Evolutionary conservation across 1,284 basidiomycete genomes (phyloP).

Genomic region (Vanrija sp.): DNA sequence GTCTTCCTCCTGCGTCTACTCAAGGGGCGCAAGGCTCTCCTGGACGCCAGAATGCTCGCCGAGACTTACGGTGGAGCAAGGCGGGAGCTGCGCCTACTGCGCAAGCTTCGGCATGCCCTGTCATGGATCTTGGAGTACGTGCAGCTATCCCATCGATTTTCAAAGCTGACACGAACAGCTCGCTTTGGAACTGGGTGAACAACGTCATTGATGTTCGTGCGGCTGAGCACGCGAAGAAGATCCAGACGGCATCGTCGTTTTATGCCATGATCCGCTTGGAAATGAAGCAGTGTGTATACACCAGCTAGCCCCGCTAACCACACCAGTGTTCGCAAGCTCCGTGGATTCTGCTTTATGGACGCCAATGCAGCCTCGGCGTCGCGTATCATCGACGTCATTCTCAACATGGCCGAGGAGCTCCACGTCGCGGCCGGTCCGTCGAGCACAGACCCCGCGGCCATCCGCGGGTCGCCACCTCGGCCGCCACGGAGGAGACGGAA

Average conservation of each 20-base stretch:
- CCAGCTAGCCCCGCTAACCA: neutral
- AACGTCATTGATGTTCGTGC: constrained; percentile 54
- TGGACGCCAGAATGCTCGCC: constrained; percentile 52
- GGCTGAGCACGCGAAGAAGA: constrained; percentile 49
- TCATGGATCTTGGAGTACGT: constrained; percentile 76
- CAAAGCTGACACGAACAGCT: constrained; percentile 51
- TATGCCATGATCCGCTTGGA: constrained; percentile 72
- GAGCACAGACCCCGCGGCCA: no score
- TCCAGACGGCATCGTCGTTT: constrained; percentile 61
- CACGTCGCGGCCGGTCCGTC: constrained; percentile 36
- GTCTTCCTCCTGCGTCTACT: constrained; percentile 71
- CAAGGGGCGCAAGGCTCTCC: constrained; percentile 60
- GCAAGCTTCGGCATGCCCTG: constrained; percentile 66
- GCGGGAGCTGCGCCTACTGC: constrained; percentile 60
- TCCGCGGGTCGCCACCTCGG: constrained; percentile 11
- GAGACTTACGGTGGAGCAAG: constrained; percentile 47
- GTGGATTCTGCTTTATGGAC: constrained; percentile 64
- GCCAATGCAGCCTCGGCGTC: constrained; percentile 46
- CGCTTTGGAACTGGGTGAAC: constrained; percentile 66
- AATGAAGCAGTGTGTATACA: constrained; percentile 61
- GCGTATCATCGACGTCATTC: constrained; percentile 60
- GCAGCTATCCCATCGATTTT: neutral
- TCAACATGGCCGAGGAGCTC: constrained; percentile 70
- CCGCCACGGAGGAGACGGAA: neutral
- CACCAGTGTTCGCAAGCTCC: constrained; percentile 60